phyloP scores from a whole-genome alignment of 176 grass and related monocot species.

The Eremochloa ophiuroides region DNA sequence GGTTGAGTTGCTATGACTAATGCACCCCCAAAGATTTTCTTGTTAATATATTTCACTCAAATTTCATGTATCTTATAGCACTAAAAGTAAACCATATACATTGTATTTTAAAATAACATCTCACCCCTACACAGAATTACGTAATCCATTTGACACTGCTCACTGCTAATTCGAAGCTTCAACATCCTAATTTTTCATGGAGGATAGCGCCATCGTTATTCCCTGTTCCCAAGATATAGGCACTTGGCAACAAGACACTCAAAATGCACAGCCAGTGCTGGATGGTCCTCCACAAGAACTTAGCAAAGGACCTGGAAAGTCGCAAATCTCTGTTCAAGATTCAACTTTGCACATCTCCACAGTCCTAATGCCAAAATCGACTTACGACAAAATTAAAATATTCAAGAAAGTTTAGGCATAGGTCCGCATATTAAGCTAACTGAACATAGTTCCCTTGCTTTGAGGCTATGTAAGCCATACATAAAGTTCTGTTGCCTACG shows the following conservation, averaged over 20 bases:
- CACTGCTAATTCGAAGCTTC: not conserved
- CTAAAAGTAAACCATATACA: not conserved
- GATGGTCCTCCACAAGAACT: too few species aligned
- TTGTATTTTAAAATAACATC: not conserved
- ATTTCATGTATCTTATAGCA: slow-evolving; percentile 1
- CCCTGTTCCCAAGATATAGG: not conserved
- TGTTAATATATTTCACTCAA: not conserved
- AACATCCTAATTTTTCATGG: not conserved
- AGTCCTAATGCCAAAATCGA: too few species aligned
- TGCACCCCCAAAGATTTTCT: not conserved
- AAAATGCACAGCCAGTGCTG: not conserved
- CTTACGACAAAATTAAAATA: too few species aligned
- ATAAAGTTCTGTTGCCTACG: too few species aligned
- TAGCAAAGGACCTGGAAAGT: too few species aligned
- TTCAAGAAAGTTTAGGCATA: too few species aligned
- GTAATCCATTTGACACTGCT: not conserved
- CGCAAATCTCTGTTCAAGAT: too few species aligned
- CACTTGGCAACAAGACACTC: not conserved
- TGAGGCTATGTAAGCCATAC: too few species aligned
- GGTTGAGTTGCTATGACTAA: not conserved
- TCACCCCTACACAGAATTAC: slow-evolving; percentile 4
- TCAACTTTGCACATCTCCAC: too few species aligned
- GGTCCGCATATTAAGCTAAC: too few species aligned
- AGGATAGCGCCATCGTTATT: not conserved
- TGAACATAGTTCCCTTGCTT: too few species aligned